A percentile compares a stretch with the other conserved stretches of the same genome.
Conservation (phyloP, 306 rosid genomes). For the Citrullus mucosospermus region DNA sequence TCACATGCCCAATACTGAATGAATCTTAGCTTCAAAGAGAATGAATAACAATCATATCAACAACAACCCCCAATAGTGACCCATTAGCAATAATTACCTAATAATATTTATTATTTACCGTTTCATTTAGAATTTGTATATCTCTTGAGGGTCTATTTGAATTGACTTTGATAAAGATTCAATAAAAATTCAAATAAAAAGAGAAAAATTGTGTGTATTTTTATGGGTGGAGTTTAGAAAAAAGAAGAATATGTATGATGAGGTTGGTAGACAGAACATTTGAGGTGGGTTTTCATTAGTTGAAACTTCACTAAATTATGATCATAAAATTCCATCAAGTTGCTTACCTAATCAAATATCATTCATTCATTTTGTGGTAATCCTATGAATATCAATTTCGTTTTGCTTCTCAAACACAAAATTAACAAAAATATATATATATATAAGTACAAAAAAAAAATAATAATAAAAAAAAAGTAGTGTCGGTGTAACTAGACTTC, state of each 20-base stretch:
- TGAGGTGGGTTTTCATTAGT: conserved; percentile 6
- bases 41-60: not conserved
- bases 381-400: not conserved
- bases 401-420: not conserved
- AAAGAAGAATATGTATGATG: not conserved
- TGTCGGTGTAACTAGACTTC: conserved; percentile 2
- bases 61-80: not conserved
- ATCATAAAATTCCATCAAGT: not conserved
- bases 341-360: not conserved
- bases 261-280: conserved; percentile 1
- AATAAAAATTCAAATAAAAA: too few species aligned
- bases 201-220: not conserved
- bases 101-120: too few species aligned
- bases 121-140: too few species aligned
- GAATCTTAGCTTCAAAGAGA: conserved; percentile 2
- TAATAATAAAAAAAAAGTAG: not conserved
- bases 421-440: too few species aligned
- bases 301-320: not conserved
- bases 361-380: not conserved
- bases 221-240: not conserved
- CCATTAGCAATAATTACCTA: too few species aligned
- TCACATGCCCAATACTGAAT: not conserved
- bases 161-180: too few species aligned
- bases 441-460: too few species aligned
- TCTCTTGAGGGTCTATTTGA: too few species aligned